phyloP scores from a whole-genome alignment of 2,329 filamentous ascomycete genomes.

The Dactylella cylindrospora region DNA sequence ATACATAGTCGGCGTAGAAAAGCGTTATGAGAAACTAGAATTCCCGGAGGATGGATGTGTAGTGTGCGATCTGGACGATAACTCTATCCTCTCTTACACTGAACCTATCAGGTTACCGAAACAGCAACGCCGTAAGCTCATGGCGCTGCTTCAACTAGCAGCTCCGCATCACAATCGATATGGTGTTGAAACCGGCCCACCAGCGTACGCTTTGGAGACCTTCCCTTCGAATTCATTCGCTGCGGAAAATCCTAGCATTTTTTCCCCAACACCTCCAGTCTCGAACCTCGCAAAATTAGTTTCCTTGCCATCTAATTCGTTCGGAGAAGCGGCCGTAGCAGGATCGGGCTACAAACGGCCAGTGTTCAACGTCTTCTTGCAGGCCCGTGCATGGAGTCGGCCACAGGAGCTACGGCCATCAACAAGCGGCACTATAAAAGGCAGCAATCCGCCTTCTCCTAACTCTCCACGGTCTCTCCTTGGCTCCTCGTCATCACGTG shows the following conservation, averaged over 20 bases:
- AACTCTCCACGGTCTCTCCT: slow-evolving; percentile 51
- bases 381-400: slow-evolving; percentile 66
- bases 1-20: slow-evolving; percentile 94
- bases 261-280: slow-evolving; percentile 68
- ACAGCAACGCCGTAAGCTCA: slow-evolving; percentile 84
- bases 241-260: slow-evolving; percentile 79
- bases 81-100: slow-evolving; percentile 81
- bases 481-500: slow-evolving; percentile 56
- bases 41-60: slow-evolving; percentile 95
- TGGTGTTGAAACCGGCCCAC: slow-evolving; percentile 83
- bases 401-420: slow-evolving; percentile 72
- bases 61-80: slow-evolving; percentile 86
- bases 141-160: slow-evolving; percentile 82
- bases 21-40: slow-evolving; percentile 80
- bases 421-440: slow-evolving; percentile 64
- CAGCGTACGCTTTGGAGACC: slow-evolving; percentile 87
- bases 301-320: slow-evolving; percentile 83
- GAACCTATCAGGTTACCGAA: slow-evolving; percentile 77
- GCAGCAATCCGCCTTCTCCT: slow-evolving; percentile 61
- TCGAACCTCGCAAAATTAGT: slow-evolving; percentile 83
- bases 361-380: slow-evolving; percentile 88
- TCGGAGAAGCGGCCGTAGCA: slow-evolving; percentile 66
- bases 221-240: slow-evolving; percentile 89
- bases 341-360: slow-evolving; percentile 60
- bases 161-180: slow-evolving; percentile 86